Conservation (phyloP, 805 yeast genomes). For the Cyberlindnera euphorbiiphila region DNA sequence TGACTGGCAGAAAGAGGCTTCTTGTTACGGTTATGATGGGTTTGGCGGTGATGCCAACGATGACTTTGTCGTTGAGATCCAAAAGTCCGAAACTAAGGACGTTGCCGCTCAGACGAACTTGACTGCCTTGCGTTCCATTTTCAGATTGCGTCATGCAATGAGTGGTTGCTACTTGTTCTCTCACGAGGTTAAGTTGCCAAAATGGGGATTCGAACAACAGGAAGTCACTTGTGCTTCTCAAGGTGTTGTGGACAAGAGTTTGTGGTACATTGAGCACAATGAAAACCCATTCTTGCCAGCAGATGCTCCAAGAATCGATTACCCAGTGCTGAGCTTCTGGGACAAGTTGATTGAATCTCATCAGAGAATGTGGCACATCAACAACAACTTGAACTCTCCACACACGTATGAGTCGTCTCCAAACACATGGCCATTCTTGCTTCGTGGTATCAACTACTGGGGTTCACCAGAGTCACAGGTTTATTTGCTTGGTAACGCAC, state of each 20-base stretch:
- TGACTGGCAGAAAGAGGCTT: conserved; percentile 84
- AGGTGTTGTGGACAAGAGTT: conserved; percentile 55
- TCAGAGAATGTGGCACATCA: conserved; percentile 72
- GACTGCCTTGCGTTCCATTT: conserved; percentile 64
- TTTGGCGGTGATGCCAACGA: conserved; percentile 83
- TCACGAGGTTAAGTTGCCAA: conserved; percentile 70
- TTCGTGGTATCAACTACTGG: conserved; percentile 85
- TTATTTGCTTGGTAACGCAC: conserved; percentile 75
- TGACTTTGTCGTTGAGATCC: conserved; percentile 75
- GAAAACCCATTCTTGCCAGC: conserved; percentile 43
- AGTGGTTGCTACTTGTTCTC: conserved; percentile 74
- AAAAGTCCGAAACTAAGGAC: conserved; percentile 44
- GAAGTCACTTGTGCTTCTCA: conserved; percentile 79
- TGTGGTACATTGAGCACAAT: conserved; percentile 76
- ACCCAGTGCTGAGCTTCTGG: conserved; percentile 50
- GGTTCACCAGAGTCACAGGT: conserved; percentile 53
- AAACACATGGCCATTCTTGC: conserved; percentile 66
- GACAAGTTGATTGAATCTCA: conserved; percentile 65
- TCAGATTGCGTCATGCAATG: conserved; percentile 76
- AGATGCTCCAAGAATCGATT: conserved; percentile 47
- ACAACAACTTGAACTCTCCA: conserved; percentile 61
- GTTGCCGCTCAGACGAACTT: conserved; percentile 53
- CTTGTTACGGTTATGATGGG: conserved; percentile 72
- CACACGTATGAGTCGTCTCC: conserved; percentile 75
- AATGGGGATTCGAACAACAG: conserved; percentile 81